phyloP scores from a whole-genome alignment of 192 early-diverging fungal genomes.

The Spizellomyces sp. region DNA sequence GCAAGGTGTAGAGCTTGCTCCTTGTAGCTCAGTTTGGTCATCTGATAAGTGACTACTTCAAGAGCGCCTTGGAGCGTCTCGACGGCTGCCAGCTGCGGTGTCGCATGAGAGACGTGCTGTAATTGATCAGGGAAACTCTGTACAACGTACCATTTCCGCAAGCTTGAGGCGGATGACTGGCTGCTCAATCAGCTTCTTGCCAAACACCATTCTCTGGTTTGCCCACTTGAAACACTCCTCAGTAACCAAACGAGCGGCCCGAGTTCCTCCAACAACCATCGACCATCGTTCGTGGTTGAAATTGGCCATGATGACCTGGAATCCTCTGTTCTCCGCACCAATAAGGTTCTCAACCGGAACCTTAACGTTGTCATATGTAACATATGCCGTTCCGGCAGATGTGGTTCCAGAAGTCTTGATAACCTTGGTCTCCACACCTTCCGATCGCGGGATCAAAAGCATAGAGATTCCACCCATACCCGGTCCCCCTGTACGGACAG shows the following conservation, averaged over 20 bases:
- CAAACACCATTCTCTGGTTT: conserved; percentile 73
- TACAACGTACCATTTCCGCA: conserved; percentile 57
- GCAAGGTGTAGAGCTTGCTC: conserved; percentile 65
- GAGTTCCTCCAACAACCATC: conserved; percentile 49
- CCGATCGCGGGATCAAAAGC: conserved; percentile 63
- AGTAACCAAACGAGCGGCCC: conserved; percentile 48
- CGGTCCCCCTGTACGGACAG: conserved; percentile 43
- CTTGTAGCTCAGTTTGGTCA: conserved; percentile 67
- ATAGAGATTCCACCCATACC: conserved; percentile 63
- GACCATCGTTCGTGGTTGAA: conserved; percentile 75
- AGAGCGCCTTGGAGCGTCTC: conserved; percentile 60
- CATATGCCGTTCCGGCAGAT: conserved; percentile 65
- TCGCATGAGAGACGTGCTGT: not conserved
- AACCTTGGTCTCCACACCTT: conserved; percentile 59
- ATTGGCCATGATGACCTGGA: conserved; percentile 71
- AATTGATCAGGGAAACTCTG: not conserved
- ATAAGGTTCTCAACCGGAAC: conserved; percentile 73
- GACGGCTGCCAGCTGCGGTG: conserved; percentile 36
- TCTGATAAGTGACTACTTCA: conserved; percentile 70
- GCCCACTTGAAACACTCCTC: conserved; percentile 70
- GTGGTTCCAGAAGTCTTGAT: conserved; percentile 68
- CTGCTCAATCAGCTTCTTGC: conserved; percentile 67
- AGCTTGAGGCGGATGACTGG: conserved; percentile 73
- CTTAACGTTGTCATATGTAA: conserved; percentile 71
- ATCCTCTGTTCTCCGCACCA: conserved; percentile 66